These are phyloP conservation scores for Kwoniella heveanensis DNA, from an alignment of 768 basidiomycete genomes.

Conservation along the genomic window DNA sequence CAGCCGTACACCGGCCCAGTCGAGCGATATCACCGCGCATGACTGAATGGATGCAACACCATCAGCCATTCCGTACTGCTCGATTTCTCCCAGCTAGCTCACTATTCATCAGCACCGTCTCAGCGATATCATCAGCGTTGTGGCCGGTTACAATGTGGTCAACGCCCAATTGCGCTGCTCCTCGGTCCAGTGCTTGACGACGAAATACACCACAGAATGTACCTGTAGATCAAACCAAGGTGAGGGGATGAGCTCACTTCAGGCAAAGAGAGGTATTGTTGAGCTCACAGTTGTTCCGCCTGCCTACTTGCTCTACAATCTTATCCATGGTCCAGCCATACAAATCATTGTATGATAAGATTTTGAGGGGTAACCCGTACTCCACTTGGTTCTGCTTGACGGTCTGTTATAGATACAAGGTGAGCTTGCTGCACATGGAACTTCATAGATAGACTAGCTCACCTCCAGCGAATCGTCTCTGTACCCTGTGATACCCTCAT, in stretches of 20 bases:
- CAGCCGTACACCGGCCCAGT: conserved; percentile 86
- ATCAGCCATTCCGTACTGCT: background rate
- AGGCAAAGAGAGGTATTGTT: no score
- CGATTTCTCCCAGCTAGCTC: conserved; percentile 51
- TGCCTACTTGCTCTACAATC: conserved; percentile 89
- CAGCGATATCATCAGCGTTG: conserved; percentile 98
- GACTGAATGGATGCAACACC: conserved; percentile 61
- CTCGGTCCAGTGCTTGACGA: conserved; percentile 92
- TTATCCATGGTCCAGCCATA: conserved; percentile 99
- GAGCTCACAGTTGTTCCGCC: conserved; percentile 84
- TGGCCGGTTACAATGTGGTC: conserved; percentile 99
- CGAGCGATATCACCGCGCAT: conserved; percentile 97
- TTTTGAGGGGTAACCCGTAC: conserved; percentile 92
- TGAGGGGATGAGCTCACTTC: no score
- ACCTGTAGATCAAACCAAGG: conserved; percentile 56
- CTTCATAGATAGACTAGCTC: conserved; percentile 18
- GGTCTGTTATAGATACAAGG: conserved; percentile 65
- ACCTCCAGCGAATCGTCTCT: conserved; percentile 96
- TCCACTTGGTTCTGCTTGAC: conserved; percentile 96
- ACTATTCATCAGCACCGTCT: conserved; percentile 99
- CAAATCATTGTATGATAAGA: conserved; percentile 90
- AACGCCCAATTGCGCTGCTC: conserved; percentile 81
- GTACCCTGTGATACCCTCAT: conserved; percentile 98
- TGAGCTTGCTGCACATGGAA: no score
- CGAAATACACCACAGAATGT: conserved; percentile 99